Percentiles rank a stretch among this genome's conserved stretches.
These are phyloP conservation scores for Aspergillus hiratsukae DNA, from an alignment of 2,329 filamentous ascomycete species.

Conservation along the genomic window DNA sequence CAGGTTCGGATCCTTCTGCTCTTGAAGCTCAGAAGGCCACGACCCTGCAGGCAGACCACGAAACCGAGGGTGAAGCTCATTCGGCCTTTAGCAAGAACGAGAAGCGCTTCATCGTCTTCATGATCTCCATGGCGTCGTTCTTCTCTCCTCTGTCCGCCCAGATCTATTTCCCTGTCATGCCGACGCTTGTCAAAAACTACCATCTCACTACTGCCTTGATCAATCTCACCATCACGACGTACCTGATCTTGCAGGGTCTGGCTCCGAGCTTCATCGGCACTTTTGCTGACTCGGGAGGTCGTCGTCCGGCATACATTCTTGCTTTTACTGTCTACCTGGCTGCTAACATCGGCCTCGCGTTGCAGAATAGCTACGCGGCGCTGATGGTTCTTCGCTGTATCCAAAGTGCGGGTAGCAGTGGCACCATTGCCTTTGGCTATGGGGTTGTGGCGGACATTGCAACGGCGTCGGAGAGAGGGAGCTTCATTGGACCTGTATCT, in stretches of 20 bases:
- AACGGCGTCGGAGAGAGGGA: constrained; percentile 37
- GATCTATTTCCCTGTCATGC: constrained; percentile 46
- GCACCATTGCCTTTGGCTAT: constrained; percentile 41
- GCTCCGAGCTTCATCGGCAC: constrained; percentile 41
- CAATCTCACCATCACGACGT: constrained; percentile 45
- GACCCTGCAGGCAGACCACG: not conserved
- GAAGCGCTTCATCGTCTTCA: constrained; percentile 34
- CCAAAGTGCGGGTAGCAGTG: constrained; percentile 42
- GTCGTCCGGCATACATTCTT: constrained; percentile 35
- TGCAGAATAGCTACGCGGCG: constrained; percentile 33
- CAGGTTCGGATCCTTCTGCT: not conserved
- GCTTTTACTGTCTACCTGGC: constrained; percentile 40
- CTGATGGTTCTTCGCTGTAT: constrained; percentile 40
- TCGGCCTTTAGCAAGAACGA: constrained; percentile 30
- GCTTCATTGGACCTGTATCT: constrained; percentile 40
- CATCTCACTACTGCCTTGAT: constrained; percentile 35
- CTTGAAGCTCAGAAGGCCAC: constrained; percentile 2
- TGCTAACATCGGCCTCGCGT: constrained; percentile 40
- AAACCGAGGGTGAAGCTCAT: constrained; percentile 6
- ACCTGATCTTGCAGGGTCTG: constrained; percentile 44
- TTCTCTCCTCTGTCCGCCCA: constrained; percentile 40
- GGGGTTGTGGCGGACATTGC: constrained; percentile 43
- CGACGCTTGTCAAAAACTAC: constrained; percentile 39
- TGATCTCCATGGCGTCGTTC: constrained; percentile 38
- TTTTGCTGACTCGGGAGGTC: constrained; percentile 39